A percentile compares a stretch with the other conserved stretches of the same genome.
Evolutionary conservation across 2,329 filamentous ascomycete species (phyloP).

Genomic region (Xylogone sp.): DNA sequence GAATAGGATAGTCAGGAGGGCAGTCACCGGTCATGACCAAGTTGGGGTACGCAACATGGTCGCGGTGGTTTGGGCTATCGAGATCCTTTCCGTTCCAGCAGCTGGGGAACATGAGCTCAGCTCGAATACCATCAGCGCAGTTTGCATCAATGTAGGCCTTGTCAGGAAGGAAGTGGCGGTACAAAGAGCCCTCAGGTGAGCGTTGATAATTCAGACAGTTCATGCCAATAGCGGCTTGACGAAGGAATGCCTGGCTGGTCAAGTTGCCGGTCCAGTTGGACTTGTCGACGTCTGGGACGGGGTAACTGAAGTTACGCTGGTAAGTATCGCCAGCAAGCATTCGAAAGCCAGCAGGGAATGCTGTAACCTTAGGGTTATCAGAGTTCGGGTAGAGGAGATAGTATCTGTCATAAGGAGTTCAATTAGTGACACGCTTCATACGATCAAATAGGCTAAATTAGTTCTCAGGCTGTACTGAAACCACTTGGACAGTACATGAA

Average conservation of each 20-base stretch:
- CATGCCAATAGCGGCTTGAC: slow-evolving; percentile 83
- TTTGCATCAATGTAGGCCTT: slow-evolving; percentile 77
- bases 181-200: slow-evolving; percentile 67
- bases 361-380: slow-evolving; percentile 55
- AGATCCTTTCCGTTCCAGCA: slow-evolving; percentile 77
- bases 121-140: slow-evolving; percentile 75
- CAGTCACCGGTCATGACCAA: slow-evolving; percentile 74
- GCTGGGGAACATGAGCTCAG: slow-evolving; percentile 84
- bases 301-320: slow-evolving; percentile 66
- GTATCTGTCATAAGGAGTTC: slow-evolving; percentile 52
- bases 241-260: slow-evolving; percentile 63
- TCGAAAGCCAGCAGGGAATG: slow-evolving; percentile 73
- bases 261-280: slow-evolving; percentile 62
- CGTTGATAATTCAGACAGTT: slow-evolving; percentile 85
- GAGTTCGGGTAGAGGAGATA: slow-evolving; percentile 69
- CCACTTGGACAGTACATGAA: too few species aligned
- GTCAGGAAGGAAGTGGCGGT: slow-evolving; percentile 76
- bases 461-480: too few species aligned
- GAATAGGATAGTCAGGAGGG: slow-evolving; percentile 62
- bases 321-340: slow-evolving; percentile 76
- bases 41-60: slow-evolving; percentile 74
- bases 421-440: not conserved
- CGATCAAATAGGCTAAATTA: not conserved
- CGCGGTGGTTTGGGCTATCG: slow-evolving; percentile 49
- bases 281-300: slow-evolving; percentile 63